Conservation (phyloP, 108 stramenopile genomes). For the Cyclotella cryptica region DNA sequence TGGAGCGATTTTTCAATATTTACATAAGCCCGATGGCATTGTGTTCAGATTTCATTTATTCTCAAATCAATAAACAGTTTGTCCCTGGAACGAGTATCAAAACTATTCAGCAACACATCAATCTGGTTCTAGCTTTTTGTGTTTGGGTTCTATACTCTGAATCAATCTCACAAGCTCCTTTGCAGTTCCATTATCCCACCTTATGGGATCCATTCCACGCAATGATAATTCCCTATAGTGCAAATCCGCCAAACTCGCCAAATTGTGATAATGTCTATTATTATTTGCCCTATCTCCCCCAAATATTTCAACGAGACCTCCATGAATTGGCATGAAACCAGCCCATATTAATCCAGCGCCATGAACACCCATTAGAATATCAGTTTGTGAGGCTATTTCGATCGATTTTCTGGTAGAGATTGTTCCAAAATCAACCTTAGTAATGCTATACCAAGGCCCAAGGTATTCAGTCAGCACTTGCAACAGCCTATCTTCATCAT, state of each 20-base stretch:
- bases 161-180: slow-evolving; percentile 28
- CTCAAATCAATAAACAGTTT: no score
- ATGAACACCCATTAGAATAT: slow-evolving; percentile 30
- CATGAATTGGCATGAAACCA: slow-evolving; percentile 20
- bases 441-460: slow-evolving; percentile 18
- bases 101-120: neutral
- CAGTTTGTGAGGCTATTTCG: slow-evolving; percentile 4
- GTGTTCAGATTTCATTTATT: no score
- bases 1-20: no score
- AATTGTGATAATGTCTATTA: slow-evolving; percentile 34
- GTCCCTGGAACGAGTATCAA: no score
- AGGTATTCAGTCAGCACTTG: neutral
- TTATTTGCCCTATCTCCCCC: slow-evolving; percentile 7
- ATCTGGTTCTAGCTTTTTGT: neutral
- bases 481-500: neutral
- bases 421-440: slow-evolving; percentile 24
- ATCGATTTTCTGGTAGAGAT: slow-evolving; percentile 18
- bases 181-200: slow-evolving; percentile 13
- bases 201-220: neutral
- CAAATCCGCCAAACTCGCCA: slow-evolving; percentile 36
- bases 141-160: slow-evolving; percentile 16
- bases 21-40: no score
- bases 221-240: slow-evolving; percentile 23
- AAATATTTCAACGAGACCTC: slow-evolving; percentile 29
- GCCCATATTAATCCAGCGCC: slow-evolving; percentile 30